phyloP scores from a whole-genome alignment of 345 rosid species.

The Geranium rotundifolium region DNA sequence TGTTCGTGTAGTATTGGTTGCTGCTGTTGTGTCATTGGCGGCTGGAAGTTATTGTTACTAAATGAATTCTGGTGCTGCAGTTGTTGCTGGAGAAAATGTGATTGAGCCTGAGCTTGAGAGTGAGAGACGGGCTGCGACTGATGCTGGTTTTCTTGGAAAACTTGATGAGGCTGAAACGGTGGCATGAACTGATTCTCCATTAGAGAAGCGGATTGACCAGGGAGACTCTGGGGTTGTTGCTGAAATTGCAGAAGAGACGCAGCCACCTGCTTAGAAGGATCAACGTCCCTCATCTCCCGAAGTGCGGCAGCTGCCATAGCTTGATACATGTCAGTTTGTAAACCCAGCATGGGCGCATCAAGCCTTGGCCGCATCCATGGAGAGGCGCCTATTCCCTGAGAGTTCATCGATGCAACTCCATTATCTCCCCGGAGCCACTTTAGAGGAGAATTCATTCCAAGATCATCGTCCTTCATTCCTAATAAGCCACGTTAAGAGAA shows the following conservation, averaged over 20 bases:
- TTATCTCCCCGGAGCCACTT: conserved; percentile 64
- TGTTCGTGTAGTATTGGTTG: conserved; percentile 7
- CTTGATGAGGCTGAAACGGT: conserved; percentile 40
- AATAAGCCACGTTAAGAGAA: conserved; percentile 3
- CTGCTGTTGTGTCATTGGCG: conserved; percentile 18
- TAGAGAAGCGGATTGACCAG: conserved; percentile 40
- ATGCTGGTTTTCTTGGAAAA: conserved; percentile 40
- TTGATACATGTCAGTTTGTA: conserved; percentile 80
- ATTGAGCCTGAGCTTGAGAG: conserved; percentile 7
- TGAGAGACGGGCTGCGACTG: conserved; percentile 21
- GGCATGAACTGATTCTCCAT: conserved; percentile 52
- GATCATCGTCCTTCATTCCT: conserved; percentile 74
- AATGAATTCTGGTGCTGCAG: conserved; percentile 40
- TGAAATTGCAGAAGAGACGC: conserved; percentile 57
- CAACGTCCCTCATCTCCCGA: conserved; percentile 72
- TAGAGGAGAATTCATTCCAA: conserved; percentile 64
- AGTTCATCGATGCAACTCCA: conserved; percentile 49
- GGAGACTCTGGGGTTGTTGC: conserved; percentile 46
- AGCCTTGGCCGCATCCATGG: conserved; percentile 96
- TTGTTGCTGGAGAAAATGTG: conserved; percentile 39
- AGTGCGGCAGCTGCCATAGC: conserved; percentile 88
- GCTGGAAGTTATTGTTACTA: conserved; percentile 28
- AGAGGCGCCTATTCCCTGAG: conserved; percentile 63
- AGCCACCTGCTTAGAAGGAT: conserved; percentile 44
- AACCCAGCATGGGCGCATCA: conserved; percentile 67